phyloP scores from a whole-genome alignment of 1,284 basidiomycete genomes.

The Moniliella sp. region DNA sequence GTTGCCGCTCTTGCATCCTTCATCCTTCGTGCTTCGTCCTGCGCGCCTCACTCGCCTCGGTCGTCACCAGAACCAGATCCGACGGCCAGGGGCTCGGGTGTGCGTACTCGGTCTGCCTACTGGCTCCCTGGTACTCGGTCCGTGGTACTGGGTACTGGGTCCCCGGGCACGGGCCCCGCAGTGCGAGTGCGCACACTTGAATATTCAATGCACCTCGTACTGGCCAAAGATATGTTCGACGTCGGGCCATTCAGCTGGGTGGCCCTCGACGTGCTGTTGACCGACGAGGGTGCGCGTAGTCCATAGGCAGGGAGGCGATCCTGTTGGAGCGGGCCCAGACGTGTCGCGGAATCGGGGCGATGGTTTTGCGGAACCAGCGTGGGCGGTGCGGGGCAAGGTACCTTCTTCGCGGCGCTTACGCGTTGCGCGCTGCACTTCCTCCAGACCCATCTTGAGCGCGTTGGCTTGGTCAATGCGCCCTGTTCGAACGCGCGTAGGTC shows the following conservation, averaged over 20 bases:
- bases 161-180: too few species aligned
- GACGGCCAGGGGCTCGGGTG: too few species aligned
- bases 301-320: neutral
- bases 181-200: too few species aligned
- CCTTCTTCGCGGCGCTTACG: conserved; percentile 59
- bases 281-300: neutral
- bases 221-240: conserved; percentile 21
- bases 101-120: too few species aligned
- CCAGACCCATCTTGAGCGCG: conserved; percentile 60
- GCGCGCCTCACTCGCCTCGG: too few species aligned
- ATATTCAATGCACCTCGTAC: conserved; percentile 18
- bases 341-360: conserved; percentile 18
- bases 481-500: conserved; percentile 86
- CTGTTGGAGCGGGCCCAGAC: conserved; percentile 13
- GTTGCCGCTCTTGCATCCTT: too few species aligned
- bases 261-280: neutral
- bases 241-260: conserved; percentile 1
- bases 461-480: conserved; percentile 79
- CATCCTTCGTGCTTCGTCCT: too few species aligned
- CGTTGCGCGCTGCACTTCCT: conserved; percentile 64
- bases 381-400: conserved; percentile 52
- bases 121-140: too few species aligned
- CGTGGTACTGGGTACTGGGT: too few species aligned
- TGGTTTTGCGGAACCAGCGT: conserved; percentile 37
- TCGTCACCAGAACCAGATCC: too few species aligned